Conservation (phyloP, 306 rosid genomes). For the Carpinus fangiana region DNA sequence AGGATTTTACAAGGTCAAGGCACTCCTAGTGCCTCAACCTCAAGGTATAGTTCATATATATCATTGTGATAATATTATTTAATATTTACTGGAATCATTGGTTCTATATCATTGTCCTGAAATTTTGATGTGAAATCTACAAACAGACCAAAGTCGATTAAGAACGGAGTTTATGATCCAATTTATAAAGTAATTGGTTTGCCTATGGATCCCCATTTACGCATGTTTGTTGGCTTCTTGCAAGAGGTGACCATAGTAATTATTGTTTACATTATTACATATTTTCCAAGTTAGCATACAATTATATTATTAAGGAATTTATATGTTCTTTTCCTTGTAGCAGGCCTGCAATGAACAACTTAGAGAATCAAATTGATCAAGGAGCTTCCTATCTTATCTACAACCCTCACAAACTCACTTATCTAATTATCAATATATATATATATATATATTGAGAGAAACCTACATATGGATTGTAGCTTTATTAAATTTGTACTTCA, state of each 20-base stretch:
- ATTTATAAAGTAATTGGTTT: constrained; percentile 44
- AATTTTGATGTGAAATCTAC: background rate
- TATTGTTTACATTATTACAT: background rate
- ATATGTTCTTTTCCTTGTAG: background rate
- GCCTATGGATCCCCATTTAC: constrained; percentile 59
- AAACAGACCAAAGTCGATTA: constrained; percentile 11
- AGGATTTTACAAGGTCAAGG: too few species aligned
- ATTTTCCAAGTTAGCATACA: background rate
- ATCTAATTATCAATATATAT: too few species aligned
- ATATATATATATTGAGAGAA: too few species aligned
- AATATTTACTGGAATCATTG: too few species aligned
- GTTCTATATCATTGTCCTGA: too few species aligned
- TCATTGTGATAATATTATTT: too few species aligned
- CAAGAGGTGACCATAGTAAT: constrained; percentile 11
- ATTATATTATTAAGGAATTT: background rate
- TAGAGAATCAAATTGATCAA: background rate
- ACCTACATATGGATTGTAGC: too few species aligned
- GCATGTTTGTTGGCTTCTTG: constrained; percentile 18
- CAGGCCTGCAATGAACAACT: background rate
- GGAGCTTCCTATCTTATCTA: background rate
- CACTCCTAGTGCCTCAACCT: too few species aligned
- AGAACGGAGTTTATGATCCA: constrained; percentile 42
- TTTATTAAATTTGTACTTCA: too few species aligned
- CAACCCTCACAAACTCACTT: too few species aligned
- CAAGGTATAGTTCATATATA: too few species aligned